A percentile compares a stretch with the other conserved stretches of the same genome.
Conservation (phyloP, 169 alveolate genomes). For the Perkinsus olseni region DNA sequence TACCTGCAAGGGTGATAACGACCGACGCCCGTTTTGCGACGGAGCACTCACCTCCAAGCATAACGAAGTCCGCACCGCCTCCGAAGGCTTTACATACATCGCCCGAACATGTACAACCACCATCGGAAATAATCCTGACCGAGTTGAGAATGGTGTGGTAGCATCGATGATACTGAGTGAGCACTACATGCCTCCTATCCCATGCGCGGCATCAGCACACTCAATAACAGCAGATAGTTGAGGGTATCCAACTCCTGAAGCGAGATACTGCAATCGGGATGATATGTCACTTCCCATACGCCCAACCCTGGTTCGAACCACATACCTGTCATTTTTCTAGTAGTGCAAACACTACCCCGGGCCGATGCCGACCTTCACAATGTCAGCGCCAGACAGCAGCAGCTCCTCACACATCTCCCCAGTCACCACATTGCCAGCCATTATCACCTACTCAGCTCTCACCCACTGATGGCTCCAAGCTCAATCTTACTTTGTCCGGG, state of each 20-base stretch:
- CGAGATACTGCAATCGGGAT: background rate
- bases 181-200: constrained; percentile 2
- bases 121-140: background rate
- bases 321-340: constrained; percentile 7
- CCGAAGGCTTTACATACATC: constrained; percentile 23
- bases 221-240: constrained; percentile 37
- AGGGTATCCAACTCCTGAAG: constrained; percentile 33
- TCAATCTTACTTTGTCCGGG: background rate
- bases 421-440: constrained; percentile 38
- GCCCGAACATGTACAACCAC: constrained; percentile 22
- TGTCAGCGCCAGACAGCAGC: constrained; percentile 29
- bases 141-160: background rate
- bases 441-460: constrained; percentile 15
- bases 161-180: background rate
- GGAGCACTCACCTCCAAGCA: constrained; percentile 18
- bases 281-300: background rate
- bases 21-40: background rate
- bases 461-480: background rate
- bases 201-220: constrained; percentile 42
- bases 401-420: constrained; percentile 38
- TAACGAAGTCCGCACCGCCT: constrained; percentile 39
- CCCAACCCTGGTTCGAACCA: background rate
- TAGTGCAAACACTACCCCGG: constrained; percentile 41
- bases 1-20: constrained; percentile 10
- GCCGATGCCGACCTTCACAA: constrained; percentile 39